phyloP scores from a whole-genome alignment of 2,329 filamentous ascomycete species.

The Blastomyces gilchristii region DNA sequence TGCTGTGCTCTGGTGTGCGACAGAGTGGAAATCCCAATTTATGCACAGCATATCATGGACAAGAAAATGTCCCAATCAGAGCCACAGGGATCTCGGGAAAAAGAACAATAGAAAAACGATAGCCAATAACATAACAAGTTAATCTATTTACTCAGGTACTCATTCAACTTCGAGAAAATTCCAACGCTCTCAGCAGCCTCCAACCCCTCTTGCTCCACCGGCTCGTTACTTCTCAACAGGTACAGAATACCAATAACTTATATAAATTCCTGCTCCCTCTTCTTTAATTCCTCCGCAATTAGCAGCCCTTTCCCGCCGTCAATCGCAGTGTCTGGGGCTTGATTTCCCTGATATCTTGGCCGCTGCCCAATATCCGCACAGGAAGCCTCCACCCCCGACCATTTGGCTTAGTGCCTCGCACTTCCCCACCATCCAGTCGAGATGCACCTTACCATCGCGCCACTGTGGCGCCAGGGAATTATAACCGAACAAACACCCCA shows the following conservation, averaged over 20 bases:
- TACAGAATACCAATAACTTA: slow-evolving; percentile 3
- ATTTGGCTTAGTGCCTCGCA: slow-evolving; percentile 11
- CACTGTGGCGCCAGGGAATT: slow-evolving; percentile 40
- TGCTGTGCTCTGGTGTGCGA: too few species aligned
- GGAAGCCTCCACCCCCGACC: background rate
- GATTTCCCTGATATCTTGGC: slow-evolving; percentile 9
- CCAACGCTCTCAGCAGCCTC: slow-evolving; percentile 7
- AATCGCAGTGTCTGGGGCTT: slow-evolving; percentile 12
- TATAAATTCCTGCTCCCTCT: slow-evolving; percentile 13
- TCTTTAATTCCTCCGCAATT: slow-evolving; percentile 11
- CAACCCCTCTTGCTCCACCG: slow-evolving; percentile 8
- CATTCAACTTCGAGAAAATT: slow-evolving; percentile 6
- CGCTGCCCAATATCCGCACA: background rate
- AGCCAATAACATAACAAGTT: background rate
- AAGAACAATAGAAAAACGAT: background rate
- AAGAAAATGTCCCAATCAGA: background rate
- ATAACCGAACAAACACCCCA: slow-evolving; percentile 42
- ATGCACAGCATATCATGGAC: background rate
- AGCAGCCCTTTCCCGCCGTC: slow-evolving; percentile 15
- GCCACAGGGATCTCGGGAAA: too few species aligned
- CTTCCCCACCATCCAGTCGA: slow-evolving; percentile 14
- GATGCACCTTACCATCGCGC: slow-evolving; percentile 36
- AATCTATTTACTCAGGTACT: background rate
- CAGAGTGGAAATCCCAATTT: background rate
- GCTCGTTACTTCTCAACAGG: slow-evolving; percentile 9